These are phyloP conservation scores for Ascochyta lentis DNA, from an alignment of 2,329 filamentous ascomycete genomes.

Conservation along the genomic window DNA sequence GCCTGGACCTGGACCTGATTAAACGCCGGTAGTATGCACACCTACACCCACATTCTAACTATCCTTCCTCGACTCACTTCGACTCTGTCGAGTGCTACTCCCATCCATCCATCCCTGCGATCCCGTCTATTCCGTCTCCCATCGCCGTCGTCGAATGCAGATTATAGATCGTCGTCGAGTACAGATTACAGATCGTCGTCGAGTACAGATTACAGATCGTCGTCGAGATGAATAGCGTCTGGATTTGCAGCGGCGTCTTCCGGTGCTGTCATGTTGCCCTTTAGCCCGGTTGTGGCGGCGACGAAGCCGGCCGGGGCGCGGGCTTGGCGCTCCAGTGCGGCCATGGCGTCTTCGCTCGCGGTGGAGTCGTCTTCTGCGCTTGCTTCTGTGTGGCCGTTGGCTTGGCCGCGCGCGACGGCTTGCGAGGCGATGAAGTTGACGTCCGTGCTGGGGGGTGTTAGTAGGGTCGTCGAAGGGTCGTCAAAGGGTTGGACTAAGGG, in stretches of 20 bases:
- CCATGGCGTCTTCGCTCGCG: slow-evolving; percentile 80
- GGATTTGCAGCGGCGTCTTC: slow-evolving; percentile 69
- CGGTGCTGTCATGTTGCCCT: slow-evolving; percentile 63
- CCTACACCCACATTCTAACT: not conserved
- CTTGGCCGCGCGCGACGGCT: slow-evolving; percentile 81
- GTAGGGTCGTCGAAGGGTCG: not conserved
- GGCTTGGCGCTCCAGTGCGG: slow-evolving; percentile 85
- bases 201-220: slow-evolving; percentile 28
- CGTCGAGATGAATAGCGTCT: slow-evolving; percentile 84
- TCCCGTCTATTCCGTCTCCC: too few species aligned
- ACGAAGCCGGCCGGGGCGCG: slow-evolving; percentile 90
- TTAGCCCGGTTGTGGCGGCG: slow-evolving; percentile 77
- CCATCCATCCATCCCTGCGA: too few species aligned
- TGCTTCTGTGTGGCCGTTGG: slow-evolving; percentile 47
- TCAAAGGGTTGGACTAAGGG: not conserved
- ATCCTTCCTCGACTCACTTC: too few species aligned
- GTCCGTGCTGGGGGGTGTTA: slow-evolving; percentile 70
- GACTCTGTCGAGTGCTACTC: too few species aligned
- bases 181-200: slow-evolving; percentile 42
- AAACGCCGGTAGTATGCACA: not conserved
- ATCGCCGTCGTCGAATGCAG: too few species aligned
- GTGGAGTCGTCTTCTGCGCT: slow-evolving; percentile 54
- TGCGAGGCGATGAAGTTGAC: slow-evolving; percentile 98
- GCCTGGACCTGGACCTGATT: too few species aligned
- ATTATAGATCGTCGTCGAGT: slow-evolving; percentile 43